phyloP scores from a whole-genome alignment of 2,329 filamentous ascomycete genomes.

The Aspergillus flavus region DNA sequence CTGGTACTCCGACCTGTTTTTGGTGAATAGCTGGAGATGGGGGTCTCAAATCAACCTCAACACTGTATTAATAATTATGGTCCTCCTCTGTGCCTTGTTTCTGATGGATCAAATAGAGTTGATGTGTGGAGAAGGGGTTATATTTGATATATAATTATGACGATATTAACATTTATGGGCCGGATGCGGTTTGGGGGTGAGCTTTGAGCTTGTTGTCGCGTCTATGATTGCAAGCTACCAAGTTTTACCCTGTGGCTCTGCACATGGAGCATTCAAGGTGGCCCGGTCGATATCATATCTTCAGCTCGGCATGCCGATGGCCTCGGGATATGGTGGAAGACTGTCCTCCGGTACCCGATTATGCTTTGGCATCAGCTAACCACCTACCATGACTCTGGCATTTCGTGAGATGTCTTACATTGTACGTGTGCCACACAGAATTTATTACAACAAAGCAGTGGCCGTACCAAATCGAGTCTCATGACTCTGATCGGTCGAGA shows the following conservation, averaged over 20 bases:
- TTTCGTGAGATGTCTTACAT: neutral
- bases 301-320: constrained; percentile 15
- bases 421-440: neutral
- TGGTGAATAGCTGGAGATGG: neutral
- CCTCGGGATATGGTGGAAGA: constrained; percentile 1
- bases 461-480: neutral
- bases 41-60: neutral
- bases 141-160: neutral
- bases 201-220: neutral
- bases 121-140: neutral
- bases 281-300: constrained; percentile 5
- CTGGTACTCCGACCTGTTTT: neutral
- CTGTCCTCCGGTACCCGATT: constrained; percentile 1
- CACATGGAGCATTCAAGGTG: neutral
- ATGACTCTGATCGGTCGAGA: neutral
- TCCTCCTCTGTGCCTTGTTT: neutral
- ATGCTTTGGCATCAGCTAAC: neutral
- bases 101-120: neutral
- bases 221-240: neutral
- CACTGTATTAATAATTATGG: neutral
- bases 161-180: neutral
- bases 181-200: neutral
- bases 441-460: neutral
- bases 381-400: neutral
- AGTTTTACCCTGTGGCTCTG: neutral